Base-by-base conservation (phyloP, 345 rosid genomes). In the Mercurialis annua region DNA sequence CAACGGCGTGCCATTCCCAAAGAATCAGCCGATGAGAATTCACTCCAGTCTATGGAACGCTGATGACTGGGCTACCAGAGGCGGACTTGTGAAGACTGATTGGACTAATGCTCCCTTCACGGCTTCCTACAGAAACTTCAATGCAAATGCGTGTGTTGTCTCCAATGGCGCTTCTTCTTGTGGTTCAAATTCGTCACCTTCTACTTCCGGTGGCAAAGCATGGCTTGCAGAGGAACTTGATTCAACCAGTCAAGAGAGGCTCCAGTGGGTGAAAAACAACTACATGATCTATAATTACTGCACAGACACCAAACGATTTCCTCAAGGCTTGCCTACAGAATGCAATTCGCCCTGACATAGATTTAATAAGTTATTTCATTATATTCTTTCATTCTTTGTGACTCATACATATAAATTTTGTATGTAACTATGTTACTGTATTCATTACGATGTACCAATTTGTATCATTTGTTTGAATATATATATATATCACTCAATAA, bases 21-120 rank as follows among this genome's bases (percentile, higher is more conserved):
- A 76, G 76, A 83, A 65, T 65, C 92, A 85, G 55, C 79, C 87
- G 5, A 87, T 89, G 90, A 80, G 77, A 67, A 49, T 84, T 23
- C 78, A 84, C 72, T 81, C 87, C 11, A 83, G 85, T 44, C 75
- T 85, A 5, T 85, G 96, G 90, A 84, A 84, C 64, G 90, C 83
- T 30, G 92, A 89, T 62, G 84, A 89, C 38, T 89, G 92, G 96
- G 90, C 90, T 0, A 89, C 96, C 0, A 80, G 90, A 56, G 92
- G 92, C 38, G 92, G 96, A 0, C 79, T 80, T 12, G 85, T 87
- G 29, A 89, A 89, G 78, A 85, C 71, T 0, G 87, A 89, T 52
- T 89, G 90, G 84, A 61, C 83, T 2, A 43, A 77, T 26, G 85
- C 90, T 53, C 90, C 90, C 1, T 83, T 86, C 80, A 83, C 81